Percentiles rank a stretch among this genome's conserved stretches.
These are phyloP conservation scores for Hymenoscyphus albidus DNA, from an alignment of 2,329 filamentous ascomycete species.

Conservation along the genomic window DNA sequence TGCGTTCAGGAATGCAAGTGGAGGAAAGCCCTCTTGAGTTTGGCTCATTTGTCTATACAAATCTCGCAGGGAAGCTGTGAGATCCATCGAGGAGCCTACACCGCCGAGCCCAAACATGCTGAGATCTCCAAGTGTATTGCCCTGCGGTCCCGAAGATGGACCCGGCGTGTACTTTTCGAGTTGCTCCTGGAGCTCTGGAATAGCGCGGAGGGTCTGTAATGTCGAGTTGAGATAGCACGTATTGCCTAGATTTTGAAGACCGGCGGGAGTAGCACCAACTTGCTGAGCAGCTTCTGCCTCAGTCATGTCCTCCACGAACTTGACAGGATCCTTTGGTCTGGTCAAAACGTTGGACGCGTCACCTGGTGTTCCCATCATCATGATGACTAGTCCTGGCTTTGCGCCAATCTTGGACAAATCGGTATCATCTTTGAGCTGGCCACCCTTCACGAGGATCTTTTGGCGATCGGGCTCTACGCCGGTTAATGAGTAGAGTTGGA, in stretches of 20 bases:
- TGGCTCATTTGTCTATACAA: conserved; percentile 87
- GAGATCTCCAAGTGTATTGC: conserved; percentile 39
- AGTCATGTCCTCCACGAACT: conserved; percentile 96
- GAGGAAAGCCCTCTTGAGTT: conserved; percentile 83
- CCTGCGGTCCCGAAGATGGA: conserved; percentile 24
- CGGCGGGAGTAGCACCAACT: conserved; percentile 80
- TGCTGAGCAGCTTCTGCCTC: conserved; percentile 83
- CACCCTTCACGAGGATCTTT: conserved; percentile 91
- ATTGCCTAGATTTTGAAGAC: conserved; percentile 88
- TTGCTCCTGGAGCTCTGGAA: conserved; percentile 85
- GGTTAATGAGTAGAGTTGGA: conserved; percentile 90
- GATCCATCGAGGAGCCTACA: conserved; percentile 52
- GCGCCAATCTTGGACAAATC: conserved; percentile 78
- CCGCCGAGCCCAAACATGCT: conserved; percentile 46
- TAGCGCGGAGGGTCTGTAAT: conserved; percentile 80
- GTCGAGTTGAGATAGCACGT: conserved; percentile 99
- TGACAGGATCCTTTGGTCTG: conserved; percentile 75
- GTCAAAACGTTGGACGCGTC: conserved; percentile 56
- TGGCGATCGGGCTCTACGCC: conserved; percentile 95
- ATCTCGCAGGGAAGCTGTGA: conserved; percentile 73
- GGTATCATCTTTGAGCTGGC: conserved; percentile 92
- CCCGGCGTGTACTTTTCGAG: conserved; percentile 59
- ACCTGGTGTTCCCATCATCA: conserved; percentile 92
- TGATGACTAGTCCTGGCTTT: conserved; percentile 81
- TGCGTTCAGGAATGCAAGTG: conserved; percentile 75